Percentiles rank a stretch among this genome's conserved stretches.
phyloP scores from a whole-genome alignment of 2,329 filamentous ascomycete genomes.

The Pseudogymnoascus sp. region DNA sequence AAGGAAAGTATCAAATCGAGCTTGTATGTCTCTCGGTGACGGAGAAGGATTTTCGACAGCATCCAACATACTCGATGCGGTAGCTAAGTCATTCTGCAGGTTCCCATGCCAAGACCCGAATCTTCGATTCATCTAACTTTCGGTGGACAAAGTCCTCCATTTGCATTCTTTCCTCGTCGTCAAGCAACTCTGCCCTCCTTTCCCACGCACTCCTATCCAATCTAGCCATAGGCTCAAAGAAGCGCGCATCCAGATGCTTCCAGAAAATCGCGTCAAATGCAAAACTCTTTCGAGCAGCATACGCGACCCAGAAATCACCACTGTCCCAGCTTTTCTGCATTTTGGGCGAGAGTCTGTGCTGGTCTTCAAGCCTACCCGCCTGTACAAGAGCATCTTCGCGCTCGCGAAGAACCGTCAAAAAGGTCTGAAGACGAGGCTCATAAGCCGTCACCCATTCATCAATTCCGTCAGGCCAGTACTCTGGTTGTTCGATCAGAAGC shows the following conservation, averaged over 20 bases:
- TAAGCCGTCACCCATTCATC: constrained; percentile 11
- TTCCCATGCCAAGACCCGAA: too few species aligned
- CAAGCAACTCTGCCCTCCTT: constrained; percentile 27
- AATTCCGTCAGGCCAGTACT: constrained; percentile 15
- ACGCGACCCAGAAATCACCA: constrained; percentile 29
- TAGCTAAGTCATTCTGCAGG: too few species aligned
- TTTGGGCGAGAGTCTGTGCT: constrained; percentile 25
- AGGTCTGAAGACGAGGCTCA: constrained; percentile 8
- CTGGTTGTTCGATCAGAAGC: constrained; percentile 17
- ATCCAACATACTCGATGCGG: too few species aligned
- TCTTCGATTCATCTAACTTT: too few species aligned
- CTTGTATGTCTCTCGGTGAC: too few species aligned
- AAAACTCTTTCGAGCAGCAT: constrained; percentile 33
- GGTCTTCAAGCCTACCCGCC: neutral
- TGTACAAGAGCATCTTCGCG: constrained; percentile 7
- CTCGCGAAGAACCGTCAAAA: neutral
- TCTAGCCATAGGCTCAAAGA: constrained; percentile 27
- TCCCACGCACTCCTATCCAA: too few species aligned
- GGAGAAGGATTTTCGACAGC: too few species aligned
- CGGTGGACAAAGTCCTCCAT: too few species aligned
- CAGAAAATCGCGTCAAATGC: constrained; percentile 34
- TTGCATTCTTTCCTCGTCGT: constrained; percentile 20
- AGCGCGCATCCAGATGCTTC: constrained; percentile 31
- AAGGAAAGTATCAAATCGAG: too few species aligned
- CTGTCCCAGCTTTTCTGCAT: constrained; percentile 34